phyloP scores from a whole-genome alignment of 305 asterid genomes.

The Fraxinus ornus region DNA sequence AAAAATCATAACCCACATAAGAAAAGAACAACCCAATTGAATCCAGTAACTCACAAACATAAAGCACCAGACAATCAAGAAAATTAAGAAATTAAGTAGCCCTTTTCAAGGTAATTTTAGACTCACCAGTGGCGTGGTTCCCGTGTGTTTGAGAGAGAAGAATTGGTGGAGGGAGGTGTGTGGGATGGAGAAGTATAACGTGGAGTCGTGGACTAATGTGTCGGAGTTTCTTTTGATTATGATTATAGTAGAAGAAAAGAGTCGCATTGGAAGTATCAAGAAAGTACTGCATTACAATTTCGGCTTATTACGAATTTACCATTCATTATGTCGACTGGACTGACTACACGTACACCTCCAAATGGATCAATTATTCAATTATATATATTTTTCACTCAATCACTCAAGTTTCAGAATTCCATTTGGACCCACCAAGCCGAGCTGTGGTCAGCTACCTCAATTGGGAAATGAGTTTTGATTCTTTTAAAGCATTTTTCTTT shows the following conservation, averaged over 20 bases:
- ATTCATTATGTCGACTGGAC: neutral
- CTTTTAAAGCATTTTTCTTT: no score
- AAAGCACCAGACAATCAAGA: constrained; percentile 2
- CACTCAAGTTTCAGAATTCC: no score
- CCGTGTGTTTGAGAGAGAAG: neutral
- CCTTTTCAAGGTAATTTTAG: neutral
- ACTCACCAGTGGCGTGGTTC: constrained; percentile 1
- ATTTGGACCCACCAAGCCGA: no score
- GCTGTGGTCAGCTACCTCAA: no score
- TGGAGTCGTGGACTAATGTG: neutral
- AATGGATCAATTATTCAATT: neutral
- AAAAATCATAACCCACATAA: neutral
- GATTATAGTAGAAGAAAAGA: neutral
- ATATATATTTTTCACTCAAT: no score
- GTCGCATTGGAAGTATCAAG: neutral
- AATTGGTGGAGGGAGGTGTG: neutral
- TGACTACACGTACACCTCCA: neutral
- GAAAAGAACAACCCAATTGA: constrained; percentile 17
- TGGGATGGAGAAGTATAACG: neutral
- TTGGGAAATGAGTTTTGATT: no score
- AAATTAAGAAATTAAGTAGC: neutral
- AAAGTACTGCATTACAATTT: neutral
- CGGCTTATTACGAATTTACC: neutral
- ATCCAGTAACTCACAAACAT: neutral
- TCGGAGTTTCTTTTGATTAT: neutral